These are phyloP conservation scores for Ganoderma lingzhi DNA, from an alignment of 1,284 basidiomycete genomes.

Conservation along the genomic window DNA sequence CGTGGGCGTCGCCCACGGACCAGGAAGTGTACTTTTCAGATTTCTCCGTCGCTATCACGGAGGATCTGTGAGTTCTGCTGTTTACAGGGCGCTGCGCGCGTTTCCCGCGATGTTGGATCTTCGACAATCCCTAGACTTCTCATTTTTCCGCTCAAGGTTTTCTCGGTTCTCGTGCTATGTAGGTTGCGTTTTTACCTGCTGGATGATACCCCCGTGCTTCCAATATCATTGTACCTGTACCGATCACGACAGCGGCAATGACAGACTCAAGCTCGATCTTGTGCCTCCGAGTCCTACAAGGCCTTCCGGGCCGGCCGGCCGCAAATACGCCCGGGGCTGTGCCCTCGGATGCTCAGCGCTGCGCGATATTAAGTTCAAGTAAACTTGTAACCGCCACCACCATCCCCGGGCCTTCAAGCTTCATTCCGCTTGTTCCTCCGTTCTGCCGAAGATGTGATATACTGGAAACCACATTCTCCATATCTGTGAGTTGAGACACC, in stretches of 20 bases:
- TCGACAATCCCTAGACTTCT: background rate
- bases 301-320: too few species aligned
- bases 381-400: too few species aligned
- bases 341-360: too few species aligned
- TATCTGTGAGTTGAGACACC: background rate
- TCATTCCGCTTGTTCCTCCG: background rate
- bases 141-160: background rate
- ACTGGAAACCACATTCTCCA: background rate
- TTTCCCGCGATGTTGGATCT: background rate
- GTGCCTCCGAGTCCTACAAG: too few species aligned
- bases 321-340: too few species aligned
- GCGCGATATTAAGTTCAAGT: too few species aligned
- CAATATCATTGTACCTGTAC: background rate
- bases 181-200: background rate
- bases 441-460: background rate
- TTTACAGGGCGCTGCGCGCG: background rate
- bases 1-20: slow-evolving; percentile 63
- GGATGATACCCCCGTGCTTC: slow-evolving; percentile 3
- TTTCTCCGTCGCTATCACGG: slow-evolving; percentile 66
- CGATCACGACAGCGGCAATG: background rate
- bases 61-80: slow-evolving; percentile 48
- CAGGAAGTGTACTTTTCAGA: slow-evolving; percentile 71
- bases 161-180: background rate
- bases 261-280: background rate
- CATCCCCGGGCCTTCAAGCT: too few species aligned